These are phyloP conservation scores for Verbascum thapsus DNA, from an alignment of 257 asterid genomes.

Conservation along the genomic window DNA sequence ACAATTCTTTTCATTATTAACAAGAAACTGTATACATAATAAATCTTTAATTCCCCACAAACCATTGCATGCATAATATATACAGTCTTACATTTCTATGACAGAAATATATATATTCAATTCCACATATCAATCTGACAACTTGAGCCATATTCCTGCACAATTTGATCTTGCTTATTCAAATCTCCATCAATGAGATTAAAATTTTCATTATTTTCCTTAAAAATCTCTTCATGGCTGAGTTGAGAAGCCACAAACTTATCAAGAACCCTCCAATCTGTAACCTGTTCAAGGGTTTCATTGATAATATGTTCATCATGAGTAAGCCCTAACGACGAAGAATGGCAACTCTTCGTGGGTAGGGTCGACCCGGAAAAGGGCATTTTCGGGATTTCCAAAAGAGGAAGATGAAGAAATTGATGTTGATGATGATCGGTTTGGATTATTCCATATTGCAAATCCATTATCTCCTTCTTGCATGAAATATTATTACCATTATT, in stretches of 20 bases:
- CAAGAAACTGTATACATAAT: conserved; percentile 27
- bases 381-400: conserved; percentile 56
- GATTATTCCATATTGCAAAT: conserved; percentile 39
- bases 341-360: conserved; percentile 24
- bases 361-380: conserved; percentile 30
- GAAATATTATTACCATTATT: conserved; percentile 18
- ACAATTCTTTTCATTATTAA: conserved; percentile 31
- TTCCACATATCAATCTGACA: conserved; percentile 55
- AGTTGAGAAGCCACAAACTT: conserved; percentile 88
- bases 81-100: conserved; percentile 7
- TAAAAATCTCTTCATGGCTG: conserved; percentile 61
- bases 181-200: conserved; percentile 29
- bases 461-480: conserved; percentile 55
- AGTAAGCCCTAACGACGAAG: conserved; percentile 15
- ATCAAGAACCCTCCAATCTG: conserved; percentile 85
- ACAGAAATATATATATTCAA: too few relatives aligned
- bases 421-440: conserved; percentile 31
- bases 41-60: background rate
- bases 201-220: conserved; percentile 43
- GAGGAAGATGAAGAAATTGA: conserved; percentile 72
- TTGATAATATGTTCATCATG: conserved; percentile 31
- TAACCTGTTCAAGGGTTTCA: conserved; percentile 42
- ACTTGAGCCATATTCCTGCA: conserved; percentile 40
- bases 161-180: conserved; percentile 41
- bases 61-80: background rate